Conservation (phyloP, 225 moss, liverwort and hornwort species). For the Pseudisothecium myosuroides region DNA sequence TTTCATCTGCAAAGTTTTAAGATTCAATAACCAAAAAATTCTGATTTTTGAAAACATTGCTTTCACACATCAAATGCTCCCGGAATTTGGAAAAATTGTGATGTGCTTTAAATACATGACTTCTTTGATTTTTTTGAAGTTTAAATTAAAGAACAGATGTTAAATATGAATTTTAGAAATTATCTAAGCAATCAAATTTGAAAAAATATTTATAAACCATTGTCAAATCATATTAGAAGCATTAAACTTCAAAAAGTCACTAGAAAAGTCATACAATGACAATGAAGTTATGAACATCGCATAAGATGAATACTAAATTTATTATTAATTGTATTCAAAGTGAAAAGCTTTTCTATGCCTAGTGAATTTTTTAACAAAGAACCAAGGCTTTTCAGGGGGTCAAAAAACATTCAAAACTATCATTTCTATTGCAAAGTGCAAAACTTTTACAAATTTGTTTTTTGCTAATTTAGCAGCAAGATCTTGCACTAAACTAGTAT, state of each 20-base stretch:
- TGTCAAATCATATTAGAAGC: neutral
- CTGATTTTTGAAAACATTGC: neutral
- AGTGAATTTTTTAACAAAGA: neutral
- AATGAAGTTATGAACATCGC: neutral
- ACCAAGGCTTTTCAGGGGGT: too few species aligned
- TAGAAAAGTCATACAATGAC: neutral
- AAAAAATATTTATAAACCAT: neutral
- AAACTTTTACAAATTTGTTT: too few species aligned
- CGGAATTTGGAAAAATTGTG: rapidly evolving
- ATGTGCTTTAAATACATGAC: neutral
- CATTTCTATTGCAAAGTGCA: too few species aligned
- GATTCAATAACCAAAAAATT: neutral
- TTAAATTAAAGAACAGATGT: neutral
- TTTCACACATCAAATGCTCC: neutral
- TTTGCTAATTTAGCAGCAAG: too few species aligned
- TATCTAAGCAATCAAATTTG: neutral
- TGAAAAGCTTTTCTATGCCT: rapidly evolving
- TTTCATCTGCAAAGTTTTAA: neutral
- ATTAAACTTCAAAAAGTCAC: neutral
- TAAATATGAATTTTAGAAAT: neutral
- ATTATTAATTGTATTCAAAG: neutral
- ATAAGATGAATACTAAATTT: neutral
- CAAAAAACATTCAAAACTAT: too few species aligned
- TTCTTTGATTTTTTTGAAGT: neutral
- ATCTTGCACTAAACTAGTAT: too few species aligned